A percentile compares a stretch with the other conserved stretches of the same genome.
phyloP scores from a whole-genome alignment of 495 filamentous ascomycete species.

The Penicillium pulvis region DNA sequence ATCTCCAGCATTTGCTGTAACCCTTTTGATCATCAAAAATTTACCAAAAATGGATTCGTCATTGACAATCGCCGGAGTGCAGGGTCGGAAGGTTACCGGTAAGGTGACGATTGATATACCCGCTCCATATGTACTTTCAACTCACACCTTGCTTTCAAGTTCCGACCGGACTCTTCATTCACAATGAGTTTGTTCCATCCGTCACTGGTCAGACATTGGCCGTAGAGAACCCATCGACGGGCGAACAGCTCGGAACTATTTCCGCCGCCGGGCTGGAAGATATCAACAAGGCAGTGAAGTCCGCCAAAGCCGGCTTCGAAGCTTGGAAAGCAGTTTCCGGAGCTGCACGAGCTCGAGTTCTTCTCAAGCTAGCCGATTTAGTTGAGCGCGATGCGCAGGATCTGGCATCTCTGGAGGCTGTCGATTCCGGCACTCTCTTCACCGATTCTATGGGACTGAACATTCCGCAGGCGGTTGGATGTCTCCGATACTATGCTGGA shows the following conservation, averaged over 20 bases:
- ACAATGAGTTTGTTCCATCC: constrained; percentile 38
- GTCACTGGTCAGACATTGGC: constrained; percentile 18
- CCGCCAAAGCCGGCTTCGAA: constrained; percentile 43
- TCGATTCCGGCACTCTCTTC: constrained; percentile 30
- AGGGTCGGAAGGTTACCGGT: constrained; percentile 25
- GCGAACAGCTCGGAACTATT: constrained; percentile 29
- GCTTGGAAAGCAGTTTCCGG: constrained; percentile 42
- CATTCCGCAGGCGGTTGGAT: constrained; percentile 24
- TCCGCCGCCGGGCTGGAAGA: constrained; percentile 29
- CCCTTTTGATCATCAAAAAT: background rate
- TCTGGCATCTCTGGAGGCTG: constrained; percentile 31
- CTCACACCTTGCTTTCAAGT: constrained; percentile 9
- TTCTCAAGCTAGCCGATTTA: constrained; percentile 47
- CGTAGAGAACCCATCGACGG: constrained; percentile 35
- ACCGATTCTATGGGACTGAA: constrained; percentile 25
- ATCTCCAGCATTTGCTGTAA: background rate
- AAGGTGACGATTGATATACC: background rate
- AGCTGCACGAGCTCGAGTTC: constrained; percentile 39
- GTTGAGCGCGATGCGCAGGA: constrained; percentile 29
- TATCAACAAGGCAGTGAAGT: constrained; percentile 56
- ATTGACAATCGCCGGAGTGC: constrained; percentile 18
- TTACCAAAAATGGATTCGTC: constrained; percentile 11
- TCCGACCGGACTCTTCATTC: constrained; percentile 40
- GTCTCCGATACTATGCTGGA: constrained; percentile 37
- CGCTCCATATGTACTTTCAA: background rate